These are phyloP conservation scores for Myriosclerotinia curreyana DNA, from an alignment of 2,329 filamentous ascomycete species.

Conservation along the genomic window DNA sequence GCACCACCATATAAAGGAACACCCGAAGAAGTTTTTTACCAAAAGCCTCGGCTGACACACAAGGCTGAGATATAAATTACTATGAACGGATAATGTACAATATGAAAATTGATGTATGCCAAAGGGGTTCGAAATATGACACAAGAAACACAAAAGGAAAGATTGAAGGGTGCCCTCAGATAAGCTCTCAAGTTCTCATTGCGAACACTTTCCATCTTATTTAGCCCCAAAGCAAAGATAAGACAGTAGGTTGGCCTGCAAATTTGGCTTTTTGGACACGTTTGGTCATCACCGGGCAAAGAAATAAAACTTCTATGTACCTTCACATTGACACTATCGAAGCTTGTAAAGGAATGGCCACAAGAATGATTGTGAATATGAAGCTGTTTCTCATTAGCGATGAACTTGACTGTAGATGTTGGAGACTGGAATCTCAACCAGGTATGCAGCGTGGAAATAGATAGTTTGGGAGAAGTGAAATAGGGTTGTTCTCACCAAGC, in stretches of 20 bases:
- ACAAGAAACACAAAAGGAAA: background rate
- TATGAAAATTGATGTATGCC: background rate
- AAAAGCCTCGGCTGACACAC: background rate
- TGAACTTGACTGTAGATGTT: background rate
- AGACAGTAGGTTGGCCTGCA: constrained; percentile 40
- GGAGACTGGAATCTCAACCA: background rate
- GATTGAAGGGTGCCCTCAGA: constrained; percentile 38
- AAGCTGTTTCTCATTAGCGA: constrained; percentile 27
- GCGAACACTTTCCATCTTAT: constrained; percentile 38
- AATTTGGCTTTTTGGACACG: constrained; percentile 42
- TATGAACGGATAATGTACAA: background rate
- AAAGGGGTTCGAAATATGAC: background rate
- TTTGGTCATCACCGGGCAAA: constrained; percentile 41
- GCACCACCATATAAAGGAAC: background rate
- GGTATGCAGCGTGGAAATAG: background rate
- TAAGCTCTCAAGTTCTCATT: constrained; percentile 43
- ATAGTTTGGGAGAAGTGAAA: background rate
- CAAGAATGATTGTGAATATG: constrained; percentile 16
- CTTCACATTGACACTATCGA: constrained; percentile 22
- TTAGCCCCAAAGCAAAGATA: constrained; percentile 25
- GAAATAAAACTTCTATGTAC: constrained; percentile 24
- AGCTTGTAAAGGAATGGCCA: constrained; percentile 19
- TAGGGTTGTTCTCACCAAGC: constrained; percentile 31
- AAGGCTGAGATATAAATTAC: background rate
- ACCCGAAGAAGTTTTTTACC: background rate